These are phyloP conservation scores for Microdochium bolleyi DNA, from an alignment of 2,329 filamentous ascomycete genomes.

Conservation along the genomic window DNA sequence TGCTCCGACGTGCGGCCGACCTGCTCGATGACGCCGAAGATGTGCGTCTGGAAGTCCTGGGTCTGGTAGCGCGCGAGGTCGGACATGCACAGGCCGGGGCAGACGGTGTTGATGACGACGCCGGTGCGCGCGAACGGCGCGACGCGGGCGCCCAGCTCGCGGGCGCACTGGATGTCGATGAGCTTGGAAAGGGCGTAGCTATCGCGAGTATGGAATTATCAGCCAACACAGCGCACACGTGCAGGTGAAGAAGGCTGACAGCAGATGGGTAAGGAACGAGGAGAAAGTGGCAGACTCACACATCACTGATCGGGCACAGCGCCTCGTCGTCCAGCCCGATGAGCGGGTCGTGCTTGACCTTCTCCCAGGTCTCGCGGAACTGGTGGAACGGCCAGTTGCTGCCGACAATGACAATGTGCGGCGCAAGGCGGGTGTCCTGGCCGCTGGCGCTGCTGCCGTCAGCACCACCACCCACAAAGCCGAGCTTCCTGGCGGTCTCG, in stretches of 20 bases:
- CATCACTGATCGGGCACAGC: conserved; percentile 1
- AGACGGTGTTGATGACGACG: conserved; percentile 22
- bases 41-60: conserved; percentile 12
- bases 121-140: conserved; percentile 7
- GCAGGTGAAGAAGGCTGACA: background rate
- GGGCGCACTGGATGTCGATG: background rate
- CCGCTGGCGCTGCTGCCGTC: background rate
- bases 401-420: conserved; percentile 8
- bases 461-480: conserved; percentile 1
- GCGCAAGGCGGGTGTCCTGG: conserved; percentile 2
- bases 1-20: conserved; percentile 17
- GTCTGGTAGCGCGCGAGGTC: conserved; percentile 9
- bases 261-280: background rate
- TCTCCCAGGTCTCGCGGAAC: background rate
- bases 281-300: conserved; percentile 2
- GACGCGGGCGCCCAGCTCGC: conserved; percentile 6
- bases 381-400: background rate
- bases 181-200: background rate
- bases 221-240: too few species aligned
- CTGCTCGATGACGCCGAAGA: conserved; percentile 12
- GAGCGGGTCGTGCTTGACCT: background rate
- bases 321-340: background rate
- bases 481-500: conserved; percentile 14
- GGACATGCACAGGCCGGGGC: conserved; percentile 19
- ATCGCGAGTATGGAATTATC: background rate